Conservation (phyloP, 2,329 filamentous ascomycete species). For the Fusarium anguioides region DNA sequence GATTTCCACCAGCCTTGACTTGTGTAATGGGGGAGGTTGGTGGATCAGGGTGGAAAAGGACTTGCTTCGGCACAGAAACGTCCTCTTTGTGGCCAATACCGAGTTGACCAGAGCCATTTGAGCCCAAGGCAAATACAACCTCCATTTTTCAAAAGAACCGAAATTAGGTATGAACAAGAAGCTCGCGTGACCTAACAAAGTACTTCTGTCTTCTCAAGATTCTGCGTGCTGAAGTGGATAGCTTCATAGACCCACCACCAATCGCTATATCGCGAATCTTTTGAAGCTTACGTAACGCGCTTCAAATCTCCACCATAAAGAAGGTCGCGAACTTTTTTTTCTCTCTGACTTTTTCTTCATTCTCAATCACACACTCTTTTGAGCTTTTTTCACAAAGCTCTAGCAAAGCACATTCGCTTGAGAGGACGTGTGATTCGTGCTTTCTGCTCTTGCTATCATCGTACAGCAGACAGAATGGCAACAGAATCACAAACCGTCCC, state of each 20-base stretch:
- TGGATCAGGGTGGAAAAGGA: constrained; percentile 62
- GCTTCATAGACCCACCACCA: constrained; percentile 34
- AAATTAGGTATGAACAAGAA: constrained; percentile 19
- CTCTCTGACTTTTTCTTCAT: constrained; percentile 20
- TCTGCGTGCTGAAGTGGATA: constrained; percentile 24
- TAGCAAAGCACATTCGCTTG: constrained; percentile 26
- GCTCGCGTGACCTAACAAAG: neutral
- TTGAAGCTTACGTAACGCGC: constrained; percentile 35
- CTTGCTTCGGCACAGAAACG: constrained; percentile 72
- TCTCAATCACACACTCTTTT: constrained; percentile 18
- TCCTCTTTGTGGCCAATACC: constrained; percentile 78
- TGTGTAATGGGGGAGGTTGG: constrained; percentile 52
- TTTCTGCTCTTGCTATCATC: constrained; percentile 40
- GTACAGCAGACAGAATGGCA: constrained; percentile 48
- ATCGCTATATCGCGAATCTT: constrained; percentile 42
- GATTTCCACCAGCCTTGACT: constrained; percentile 80
- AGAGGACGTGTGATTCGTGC: constrained; percentile 46
- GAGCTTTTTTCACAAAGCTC: constrained; percentile 27
- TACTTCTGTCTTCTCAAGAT: neutral
- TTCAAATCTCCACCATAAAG: constrained; percentile 40
- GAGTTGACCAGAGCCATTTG: constrained; percentile 81
- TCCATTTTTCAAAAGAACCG: constrained; percentile 51
- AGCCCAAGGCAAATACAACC: constrained; percentile 76
- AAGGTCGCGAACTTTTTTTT: constrained; percentile 42
- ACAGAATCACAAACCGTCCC: constrained; percentile 47